phyloP scores from a whole-genome alignment of 1,284 basidiomycete species.

The Cutaneotrichosporon sp. region DNA sequence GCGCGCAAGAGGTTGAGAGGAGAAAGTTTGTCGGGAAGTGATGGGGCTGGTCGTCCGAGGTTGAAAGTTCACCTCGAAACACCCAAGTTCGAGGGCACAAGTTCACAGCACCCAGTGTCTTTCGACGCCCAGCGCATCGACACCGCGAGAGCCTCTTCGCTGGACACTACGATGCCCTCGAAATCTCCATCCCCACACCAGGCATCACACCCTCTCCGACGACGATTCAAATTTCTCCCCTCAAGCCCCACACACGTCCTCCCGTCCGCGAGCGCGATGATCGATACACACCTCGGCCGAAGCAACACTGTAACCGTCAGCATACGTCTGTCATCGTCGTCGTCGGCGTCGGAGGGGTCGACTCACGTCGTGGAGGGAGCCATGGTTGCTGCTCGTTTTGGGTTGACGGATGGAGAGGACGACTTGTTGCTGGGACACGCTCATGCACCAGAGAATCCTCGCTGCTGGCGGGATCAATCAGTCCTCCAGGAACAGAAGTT shows the following conservation, averaged over 20 bases:
- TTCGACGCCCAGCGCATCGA: neutral
- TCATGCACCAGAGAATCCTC: no score
- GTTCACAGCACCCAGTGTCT: neutral
- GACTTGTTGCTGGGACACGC: neutral
- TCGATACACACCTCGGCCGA: conserved; percentile 13
- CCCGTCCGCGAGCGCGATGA: neutral
- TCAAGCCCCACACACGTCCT: no score
- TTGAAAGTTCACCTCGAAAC: no score
- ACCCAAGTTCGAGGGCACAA: no score
- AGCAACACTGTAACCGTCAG: conserved; percentile 13
- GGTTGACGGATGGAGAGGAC: conserved; percentile 8
- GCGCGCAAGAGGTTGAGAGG: neutral
- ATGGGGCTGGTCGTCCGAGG: no score
- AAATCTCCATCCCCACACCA: neutral
- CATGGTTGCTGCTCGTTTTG: conserved; percentile 1
- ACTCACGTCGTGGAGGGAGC: conserved; percentile 9
- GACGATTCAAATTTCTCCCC: conserved; percentile 4
- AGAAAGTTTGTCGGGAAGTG: neutral
- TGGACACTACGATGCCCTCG: neutral
- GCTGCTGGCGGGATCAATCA: no score
- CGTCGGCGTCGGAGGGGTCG: neutral
- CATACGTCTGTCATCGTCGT: neutral
- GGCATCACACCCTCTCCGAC: neutral
- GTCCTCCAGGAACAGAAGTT: no score
- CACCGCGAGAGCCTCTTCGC: neutral